Base-by-base conservation (phyloP, 2,329 filamentous ascomycete species). In the Sarocladium oryzae region DNA sequence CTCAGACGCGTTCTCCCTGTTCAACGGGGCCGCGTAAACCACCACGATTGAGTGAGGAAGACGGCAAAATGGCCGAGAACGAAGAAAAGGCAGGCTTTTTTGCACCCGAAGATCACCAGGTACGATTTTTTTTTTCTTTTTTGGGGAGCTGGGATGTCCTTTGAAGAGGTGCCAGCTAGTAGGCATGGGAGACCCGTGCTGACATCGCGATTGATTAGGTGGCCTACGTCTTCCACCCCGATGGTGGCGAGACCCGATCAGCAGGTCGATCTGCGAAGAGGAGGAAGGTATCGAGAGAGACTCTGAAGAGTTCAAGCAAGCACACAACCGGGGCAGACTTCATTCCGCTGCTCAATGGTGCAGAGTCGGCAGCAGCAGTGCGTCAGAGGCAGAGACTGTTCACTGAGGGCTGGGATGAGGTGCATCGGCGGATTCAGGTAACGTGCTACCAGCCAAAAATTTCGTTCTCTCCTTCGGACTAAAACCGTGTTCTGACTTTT, bases 371-470 rank as follows among this genome's bases (percentile, higher is more conserved):
- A 2, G 70, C 71, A 28, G 74, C 71, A 51, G 72, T 78, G 20
- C 63, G 63, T 7, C 66, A 82, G 49, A 76, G 88, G 20, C 74
- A 82, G 61, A 66, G 73, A 41, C 70, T 81, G 2, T 92, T 84
- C 64, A 69, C 81, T 49, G 66, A 74, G 50, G 71, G 80, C 48
- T 93, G 89, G 89, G 66, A 70, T 2, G 68, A 73, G 35, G 79
- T 88, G 57, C 78, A 89, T 54, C 64, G 68, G 41, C 77, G 79
- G 23, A 84, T 91, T 49, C 76, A 85, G 62, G 68, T 69, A 53
- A 21, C 52, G 8, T 21, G 37, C 5, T 4, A 21, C n/a, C 7
- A 13, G 7, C 36, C n/a, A 20, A 67, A 30, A 30, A 13, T 13
- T 13, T 30, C 7, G 28, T 30, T n/a, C n/a, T n/a, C n/a, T n/a